Base-by-base conservation (phyloP, 306 rosid species). In the Cicer bijugum region DNA sequence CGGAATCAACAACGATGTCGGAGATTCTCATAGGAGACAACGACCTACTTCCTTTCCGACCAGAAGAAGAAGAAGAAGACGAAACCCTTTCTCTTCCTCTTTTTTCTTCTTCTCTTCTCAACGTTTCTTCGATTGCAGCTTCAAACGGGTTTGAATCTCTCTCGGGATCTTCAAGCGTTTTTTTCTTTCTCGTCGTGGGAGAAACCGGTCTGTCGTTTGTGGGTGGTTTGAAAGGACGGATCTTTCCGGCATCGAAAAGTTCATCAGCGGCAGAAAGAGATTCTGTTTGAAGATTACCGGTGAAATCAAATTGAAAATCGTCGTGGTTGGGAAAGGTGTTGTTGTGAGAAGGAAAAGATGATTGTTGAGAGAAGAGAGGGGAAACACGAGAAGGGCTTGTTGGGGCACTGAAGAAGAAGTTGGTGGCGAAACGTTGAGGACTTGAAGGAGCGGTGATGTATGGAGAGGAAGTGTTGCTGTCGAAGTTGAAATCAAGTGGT, bases 381-480 rank as follows among this genome's bases (percentile, higher is more conserved):
- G 89, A 70, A 44, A 78, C 38, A 0, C 89, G 88, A 7, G 84
- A 67, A 45, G 99, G 97, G 64, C 97, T 91, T 45, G 97, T 79
- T 12, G 99, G 99, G 2, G 99, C 97, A 71, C 93, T 88, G 86
- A 72, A 80, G 96, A 77, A 78, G 85, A 85, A 85, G 81, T 78
- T 83, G 28, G 82, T 82, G 45, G 85, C 83, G 50, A 94, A 84
- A 15, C 90, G 83, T 63, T 87, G 92, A 28, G 97, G 99, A 50
- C 95, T 88, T 2, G 99, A 91, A 43, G 99, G 97, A 8, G 99
- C 99, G 0, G 97, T 91, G 35, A 90, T 83, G 87, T 91, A 94
- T 0, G 97, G 96, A 9, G 99, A 88, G 51, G 99, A 94, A 52
- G 83, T 83, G 57, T 79, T 77, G 78, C 97, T 89, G 74, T 91